These are phyloP conservation scores for Lentinula novae-zelandiae DNA, from an alignment of 1,284 basidiomycete species.

Conservation along the genomic window DNA sequence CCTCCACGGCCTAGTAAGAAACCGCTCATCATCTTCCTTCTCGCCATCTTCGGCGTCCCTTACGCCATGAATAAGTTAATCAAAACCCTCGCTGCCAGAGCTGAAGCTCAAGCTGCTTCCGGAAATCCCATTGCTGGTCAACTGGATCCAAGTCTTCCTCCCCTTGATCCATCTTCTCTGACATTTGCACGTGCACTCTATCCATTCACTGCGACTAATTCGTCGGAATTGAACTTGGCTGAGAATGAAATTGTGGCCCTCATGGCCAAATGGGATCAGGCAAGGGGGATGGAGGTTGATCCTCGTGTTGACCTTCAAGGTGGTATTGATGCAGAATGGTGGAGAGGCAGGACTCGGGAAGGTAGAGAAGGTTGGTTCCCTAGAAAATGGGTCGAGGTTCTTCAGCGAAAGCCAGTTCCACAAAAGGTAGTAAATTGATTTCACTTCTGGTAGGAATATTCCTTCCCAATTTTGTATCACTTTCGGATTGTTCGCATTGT, in stretches of 20 bases:
- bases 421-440: constrained; percentile 1
- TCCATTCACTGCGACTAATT: constrained; percentile 72
- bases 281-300: constrained; percentile 65
- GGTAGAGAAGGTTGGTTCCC: constrained; percentile 98
- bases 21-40: constrained; percentile 91
- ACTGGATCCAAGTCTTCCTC: constrained; percentile 41
- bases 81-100: constrained; percentile 69
- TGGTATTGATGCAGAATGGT: constrained; percentile 68
- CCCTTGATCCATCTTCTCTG: constrained; percentile 69
- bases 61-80: constrained; percentile 94
- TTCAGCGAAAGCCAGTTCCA: constrained; percentile 8
- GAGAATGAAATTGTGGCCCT: constrained; percentile 86
- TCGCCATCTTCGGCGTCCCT: constrained; percentile 93
- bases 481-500: neutral
- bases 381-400: constrained; percentile 78
- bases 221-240: constrained; percentile 42
- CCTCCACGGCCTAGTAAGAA: constrained; percentile 73
- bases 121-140: constrained; percentile 15
- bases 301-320: constrained; percentile 68
- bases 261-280: constrained; percentile 76
- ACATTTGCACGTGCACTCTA: constrained; percentile 89
- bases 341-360: constrained; percentile 92
- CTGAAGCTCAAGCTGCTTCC: constrained; percentile 40
- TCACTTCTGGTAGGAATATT: neutral
- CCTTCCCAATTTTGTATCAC: neutral